Base-by-base conservation (phyloP, 768 basidiomycete species). In the Fibroporia radiculosa region DNA sequence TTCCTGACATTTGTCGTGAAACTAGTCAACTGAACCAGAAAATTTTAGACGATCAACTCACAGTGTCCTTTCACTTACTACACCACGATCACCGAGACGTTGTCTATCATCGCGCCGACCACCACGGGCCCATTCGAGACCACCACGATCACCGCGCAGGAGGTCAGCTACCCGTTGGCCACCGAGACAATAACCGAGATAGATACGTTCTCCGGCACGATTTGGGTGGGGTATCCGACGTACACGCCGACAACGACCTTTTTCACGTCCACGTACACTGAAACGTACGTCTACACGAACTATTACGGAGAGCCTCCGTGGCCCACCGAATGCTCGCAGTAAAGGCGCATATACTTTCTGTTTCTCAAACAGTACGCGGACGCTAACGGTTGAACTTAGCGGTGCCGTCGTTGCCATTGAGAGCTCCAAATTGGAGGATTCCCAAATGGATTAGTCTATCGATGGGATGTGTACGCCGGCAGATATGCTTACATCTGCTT, bases 71-170 rank as follows among this genome's bases (percentile, higher is more conserved):
- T 25, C 24, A 24, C 25, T 7, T 40, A 25, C 39, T 26, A 23
- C 24, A 24, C 19, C 6, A 24, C 26, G 8, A 26, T 40, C 39
- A 42, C 41, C 3, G 25, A 42, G 41, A 42, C 41, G 41, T 13
- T 31, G 10, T 31, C n/a, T 19, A 42, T 42, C 41, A 42, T 31
- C 18, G 41, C 41, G 27, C 27, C 26, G 3, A 42, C 41, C 6
- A 42, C 41, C 26, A 42, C 41, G n/a, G 41, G 41, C 3, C 41
- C 41, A 4, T 42, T 22, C 41, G 41, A 42, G 41, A 42, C 41
- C 5, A 42, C 41, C 3, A 42, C 41, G 4, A 16, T 42, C 29
- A 42, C 41, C 16, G 41, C 29, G 10, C n/a, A 14, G n/a, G 6
- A 13, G 29, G n/a, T 18, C 5, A 42, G 28, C 41, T 42, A 42